phyloP scores from a whole-genome alignment of 768 basidiomycete genomes.

The Suillus sp. region DNA sequence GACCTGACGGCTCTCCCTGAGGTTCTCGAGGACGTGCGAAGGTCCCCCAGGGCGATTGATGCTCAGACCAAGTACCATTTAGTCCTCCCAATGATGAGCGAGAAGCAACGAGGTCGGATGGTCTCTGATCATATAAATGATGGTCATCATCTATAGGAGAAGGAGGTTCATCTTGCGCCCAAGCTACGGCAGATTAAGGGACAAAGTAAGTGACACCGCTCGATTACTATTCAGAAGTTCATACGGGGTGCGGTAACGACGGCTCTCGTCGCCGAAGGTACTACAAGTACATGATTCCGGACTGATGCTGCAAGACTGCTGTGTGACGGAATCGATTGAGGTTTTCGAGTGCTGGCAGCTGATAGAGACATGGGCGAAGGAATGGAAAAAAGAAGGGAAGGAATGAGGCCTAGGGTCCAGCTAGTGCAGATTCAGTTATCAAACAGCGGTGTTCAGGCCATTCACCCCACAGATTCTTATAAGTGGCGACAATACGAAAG shows the following conservation, averaged over 20 bases:
- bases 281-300: slow-evolving; percentile 26
- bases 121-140: slow-evolving; percentile 42
- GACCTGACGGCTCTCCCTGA: slow-evolving; percentile 25
- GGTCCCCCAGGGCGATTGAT: slow-evolving; percentile 69
- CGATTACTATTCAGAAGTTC: slow-evolving; percentile 26
- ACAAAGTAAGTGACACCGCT: slow-evolving; percentile 12
- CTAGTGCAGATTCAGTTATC: background rate
- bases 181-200: slow-evolving; percentile 49
- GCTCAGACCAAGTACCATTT: slow-evolving; percentile 36
- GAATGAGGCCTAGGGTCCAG: no score
- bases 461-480: background rate
- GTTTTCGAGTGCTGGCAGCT: slow-evolving; percentile 19
- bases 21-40: slow-evolving; percentile 61
- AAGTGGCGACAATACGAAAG: background rate
- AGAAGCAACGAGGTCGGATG: slow-evolving; percentile 56
- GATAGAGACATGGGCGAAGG: slow-evolving; percentile 20
- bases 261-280: slow-evolving; percentile 48
- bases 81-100: slow-evolving; percentile 42
- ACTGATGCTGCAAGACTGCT: slow-evolving; percentile 32
- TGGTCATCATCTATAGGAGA: slow-evolving; percentile 56
- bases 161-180: slow-evolving; percentile 83
- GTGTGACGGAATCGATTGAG: slow-evolving; percentile 22
- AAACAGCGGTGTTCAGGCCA: background rate
- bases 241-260: slow-evolving; percentile 74
- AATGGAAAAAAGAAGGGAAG: background rate